Base-by-base conservation (phyloP, 441 rosid genomes). In the Cnidoscolus chayamansa region DNA sequence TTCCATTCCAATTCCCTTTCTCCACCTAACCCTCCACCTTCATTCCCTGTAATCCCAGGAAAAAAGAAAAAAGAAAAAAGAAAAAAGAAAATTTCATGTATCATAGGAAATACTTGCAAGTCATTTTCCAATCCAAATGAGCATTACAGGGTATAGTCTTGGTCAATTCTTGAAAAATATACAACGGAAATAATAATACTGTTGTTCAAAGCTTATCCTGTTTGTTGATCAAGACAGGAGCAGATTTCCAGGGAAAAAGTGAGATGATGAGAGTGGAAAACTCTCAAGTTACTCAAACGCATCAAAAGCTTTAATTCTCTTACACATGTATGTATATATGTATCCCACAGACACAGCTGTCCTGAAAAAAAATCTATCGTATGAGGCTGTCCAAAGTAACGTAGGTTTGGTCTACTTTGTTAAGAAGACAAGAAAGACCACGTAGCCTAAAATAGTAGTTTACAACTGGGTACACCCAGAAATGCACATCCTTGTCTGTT, bases 361-460 rank as follows among this genome's bases (percentile, higher is more conserved):
- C 6, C 45, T 40, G 45, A n/a, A 16, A 48, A 25, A 49, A 66
- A 63, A 72, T 58, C 73, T 35, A 11, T 67, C 71, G 79, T 77
- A 68, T 72, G 77, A 76, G 75, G 70, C 72, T 55, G 64, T 74
- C 68, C 66, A 67, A 82, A 82, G 84, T 83, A 84, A 77, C 81
- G 59, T 62, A 25, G 57, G 45, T 40, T 40, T 40, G 45, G 7
- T 56, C 77, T 71, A 54, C 89, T 81, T 86, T 6, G 81, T 84
- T 79, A 76, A 37, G 67, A 86, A 84, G 89, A 84, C 84, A 86
- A 81, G 87, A 81, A 86, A 86, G 66, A 72, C 70, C 83, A 76
- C 80, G 87, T 81, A 70, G 76, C 81, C 59, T 66, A 72, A 17
- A 60, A 59, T 57, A 10, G 75, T 55, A 55, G 75, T 75, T 69